A percentile compares a stretch with the other conserved stretches of the same genome.
These are phyloP conservation scores for Physcomitrellopsis africana DNA, from an alignment of 225 moss, liverwort and hornwort species.

Conservation along the genomic window DNA sequence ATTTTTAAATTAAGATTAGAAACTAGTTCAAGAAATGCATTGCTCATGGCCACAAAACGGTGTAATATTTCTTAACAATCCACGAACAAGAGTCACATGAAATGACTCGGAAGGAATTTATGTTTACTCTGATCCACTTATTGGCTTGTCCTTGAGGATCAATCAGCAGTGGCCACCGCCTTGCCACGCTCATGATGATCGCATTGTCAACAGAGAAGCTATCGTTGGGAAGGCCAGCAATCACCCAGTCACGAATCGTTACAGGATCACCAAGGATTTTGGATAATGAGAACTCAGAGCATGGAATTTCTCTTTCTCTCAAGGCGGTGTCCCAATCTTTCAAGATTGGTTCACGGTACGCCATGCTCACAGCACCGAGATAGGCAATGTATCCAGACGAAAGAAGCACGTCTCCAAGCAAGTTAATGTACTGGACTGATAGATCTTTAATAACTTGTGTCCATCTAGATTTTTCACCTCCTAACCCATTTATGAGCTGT, in stretches of 20 bases:
- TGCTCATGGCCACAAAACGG: too few relatives aligned
- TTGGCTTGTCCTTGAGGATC: slow-evolving; percentile 89
- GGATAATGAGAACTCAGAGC: slow-evolving; percentile 67
- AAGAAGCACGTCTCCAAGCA: slow-evolving; percentile 71
- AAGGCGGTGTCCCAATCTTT: slow-evolving; percentile 58
- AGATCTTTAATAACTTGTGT: slow-evolving; percentile 63
- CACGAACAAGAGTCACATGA: neutral
- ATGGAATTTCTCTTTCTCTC: slow-evolving; percentile 65
- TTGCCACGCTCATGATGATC: slow-evolving; percentile 73
- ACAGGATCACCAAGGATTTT: slow-evolving; percentile 67
- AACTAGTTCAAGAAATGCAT: too few relatives aligned
- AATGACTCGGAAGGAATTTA: neutral
- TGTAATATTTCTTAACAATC: neutral
- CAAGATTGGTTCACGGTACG: slow-evolving; percentile 59
- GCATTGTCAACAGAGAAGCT: slow-evolving; percentile 82
- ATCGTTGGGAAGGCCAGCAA: slow-evolving; percentile 82
- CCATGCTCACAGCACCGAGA: slow-evolving; percentile 74
- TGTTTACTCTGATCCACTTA: slow-evolving; percentile 74
- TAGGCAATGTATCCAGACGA: slow-evolving; percentile 83
- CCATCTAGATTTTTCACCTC: slow-evolving; percentile 81
- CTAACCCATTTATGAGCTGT: slow-evolving; percentile 75
- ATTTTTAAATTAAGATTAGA: too few relatives aligned
- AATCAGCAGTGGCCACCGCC: slow-evolving; percentile 77
- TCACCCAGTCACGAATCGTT: slow-evolving; percentile 75
- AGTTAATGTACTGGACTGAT: slow-evolving; percentile 43